These are phyloP conservation scores for Syzygium jambos DNA, from an alignment of 345 rosid genomes.

Conservation along the genomic window DNA sequence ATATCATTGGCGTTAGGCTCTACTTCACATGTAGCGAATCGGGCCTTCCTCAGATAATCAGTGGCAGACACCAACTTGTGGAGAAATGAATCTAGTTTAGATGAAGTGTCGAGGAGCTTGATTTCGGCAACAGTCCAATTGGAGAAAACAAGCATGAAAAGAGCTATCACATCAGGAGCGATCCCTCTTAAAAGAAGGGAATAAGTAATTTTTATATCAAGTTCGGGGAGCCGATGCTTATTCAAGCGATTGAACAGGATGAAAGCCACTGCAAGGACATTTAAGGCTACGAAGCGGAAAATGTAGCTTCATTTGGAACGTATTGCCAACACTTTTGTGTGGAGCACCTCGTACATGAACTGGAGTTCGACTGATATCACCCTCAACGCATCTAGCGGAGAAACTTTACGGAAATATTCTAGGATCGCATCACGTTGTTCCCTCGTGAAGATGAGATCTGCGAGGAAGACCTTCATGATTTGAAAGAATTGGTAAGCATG, in stretches of 20 bases:
- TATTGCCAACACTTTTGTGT: not conserved
- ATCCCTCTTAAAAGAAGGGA: not conserved
- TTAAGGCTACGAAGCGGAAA: not conserved
- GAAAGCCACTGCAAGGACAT: not conserved
- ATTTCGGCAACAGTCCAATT: not conserved
- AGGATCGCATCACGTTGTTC: not conserved
- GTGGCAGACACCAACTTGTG: not conserved
- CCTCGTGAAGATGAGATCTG: not conserved
- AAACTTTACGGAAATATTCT: not conserved
- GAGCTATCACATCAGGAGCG: not conserved
- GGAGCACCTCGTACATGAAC: not conserved
- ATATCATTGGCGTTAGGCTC: not conserved
- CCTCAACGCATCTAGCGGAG: not conserved
- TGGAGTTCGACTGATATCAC: accelerated
- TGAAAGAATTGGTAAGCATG: not conserved
- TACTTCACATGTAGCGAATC: not conserved
- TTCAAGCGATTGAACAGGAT: not conserved
- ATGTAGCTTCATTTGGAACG: not conserved
- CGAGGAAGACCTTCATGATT: not conserved
- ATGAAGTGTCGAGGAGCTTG: not conserved
- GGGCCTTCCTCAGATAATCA: not conserved
- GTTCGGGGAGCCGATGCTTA: not conserved
- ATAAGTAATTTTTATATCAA: not conserved
- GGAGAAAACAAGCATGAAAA: not conserved
- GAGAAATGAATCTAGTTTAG: not conserved